phyloP scores from a whole-genome alignment of 2,329 filamentous ascomycete species.

The Coleophoma eucalyptorum region DNA sequence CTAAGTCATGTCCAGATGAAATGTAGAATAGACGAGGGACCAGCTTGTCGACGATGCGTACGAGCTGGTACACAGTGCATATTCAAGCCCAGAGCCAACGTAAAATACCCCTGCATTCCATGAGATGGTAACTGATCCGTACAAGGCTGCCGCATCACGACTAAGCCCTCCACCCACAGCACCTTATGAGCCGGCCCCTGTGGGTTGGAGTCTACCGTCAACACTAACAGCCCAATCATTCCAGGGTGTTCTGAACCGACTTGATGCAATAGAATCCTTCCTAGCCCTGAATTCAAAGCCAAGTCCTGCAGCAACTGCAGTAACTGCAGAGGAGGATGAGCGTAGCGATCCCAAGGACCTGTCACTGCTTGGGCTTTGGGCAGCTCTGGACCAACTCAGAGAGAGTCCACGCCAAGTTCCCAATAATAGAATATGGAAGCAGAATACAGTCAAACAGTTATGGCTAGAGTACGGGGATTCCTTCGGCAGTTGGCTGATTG shows the following conservation, averaged over 20 bases:
- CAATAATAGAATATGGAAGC: constrained; percentile 29
- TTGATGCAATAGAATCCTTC: constrained; percentile 16
- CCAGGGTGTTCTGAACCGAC: constrained; percentile 12
- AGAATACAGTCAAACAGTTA: constrained; percentile 27
- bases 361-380: constrained; percentile 24
- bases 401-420: constrained; percentile 19
- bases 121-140: constrained; percentile 6
- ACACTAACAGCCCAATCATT: constrained; percentile 11
- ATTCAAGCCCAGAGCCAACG: constrained; percentile 36
- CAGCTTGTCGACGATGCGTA: constrained; percentile 29
- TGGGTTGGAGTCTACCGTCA: background rate
- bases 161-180: constrained; percentile 10
- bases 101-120: constrained; percentile 13
- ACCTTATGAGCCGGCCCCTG: constrained; percentile 1
- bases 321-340: constrained; percentile 6
- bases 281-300: constrained; percentile 9
- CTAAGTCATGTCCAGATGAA: constrained; percentile 27
- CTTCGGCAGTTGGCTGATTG: background rate
- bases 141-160: constrained; percentile 8
- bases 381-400: constrained; percentile 25
- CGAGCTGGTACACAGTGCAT: constrained; percentile 33
- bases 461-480: constrained; percentile 27
- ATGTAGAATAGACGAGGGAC: constrained; percentile 29
- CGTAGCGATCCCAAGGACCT: constrained; percentile 12
- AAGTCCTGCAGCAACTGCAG: background rate